Percentiles rank a stretch among this genome's conserved stretches.
Evolutionary conservation across 805 yeast species (phyloP).

Genomic region (Hanseniaspora clermontiae): DNA sequence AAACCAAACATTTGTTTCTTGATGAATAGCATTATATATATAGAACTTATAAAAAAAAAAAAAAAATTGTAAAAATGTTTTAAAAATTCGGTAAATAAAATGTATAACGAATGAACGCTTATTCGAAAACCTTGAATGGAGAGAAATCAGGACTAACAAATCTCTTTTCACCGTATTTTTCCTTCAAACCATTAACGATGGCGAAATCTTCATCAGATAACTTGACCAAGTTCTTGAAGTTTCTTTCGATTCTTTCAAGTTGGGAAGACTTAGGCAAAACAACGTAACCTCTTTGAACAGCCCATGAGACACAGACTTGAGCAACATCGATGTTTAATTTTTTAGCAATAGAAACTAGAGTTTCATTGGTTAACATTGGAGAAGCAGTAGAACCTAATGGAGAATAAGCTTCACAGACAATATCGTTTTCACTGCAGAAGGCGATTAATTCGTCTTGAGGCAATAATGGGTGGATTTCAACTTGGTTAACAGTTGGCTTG

Average conservation of each 20-base stretch:
- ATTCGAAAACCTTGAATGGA: constrained; percentile 13
- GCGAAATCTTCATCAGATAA: constrained; percentile 10
- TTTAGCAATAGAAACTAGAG: constrained; percentile 34
- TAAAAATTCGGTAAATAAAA: not conserved
- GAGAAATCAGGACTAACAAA: constrained; percentile 10
- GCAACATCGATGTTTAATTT: constrained; percentile 32
- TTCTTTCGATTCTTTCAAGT: constrained; percentile 27
- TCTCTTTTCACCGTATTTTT: constrained; percentile 12
- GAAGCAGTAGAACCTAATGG: constrained; percentile 57
- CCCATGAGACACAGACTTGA: constrained; percentile 47
- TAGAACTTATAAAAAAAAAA: not conserved
- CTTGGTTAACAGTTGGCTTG: constrained; percentile 61
- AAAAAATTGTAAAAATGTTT: not conserved
- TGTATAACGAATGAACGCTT: not conserved
- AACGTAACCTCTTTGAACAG: constrained; percentile 41
- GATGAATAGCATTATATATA: not conserved
- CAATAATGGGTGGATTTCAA: constrained; percentile 62
- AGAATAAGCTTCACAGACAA: constrained; percentile 59
- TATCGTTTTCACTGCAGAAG: constrained; percentile 40
- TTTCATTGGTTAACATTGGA: constrained; percentile 37
- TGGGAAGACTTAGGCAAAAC: constrained; percentile 41
- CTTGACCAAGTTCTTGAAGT: constrained; percentile 9
- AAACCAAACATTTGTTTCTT: constrained; percentile 1
- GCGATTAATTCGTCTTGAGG: constrained; percentile 50
- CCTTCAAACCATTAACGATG: not conserved